phyloP scores from a whole-genome alignment of 2,329 filamentous ascomycete species.

The Sporothrix euskadiensis region DNA sequence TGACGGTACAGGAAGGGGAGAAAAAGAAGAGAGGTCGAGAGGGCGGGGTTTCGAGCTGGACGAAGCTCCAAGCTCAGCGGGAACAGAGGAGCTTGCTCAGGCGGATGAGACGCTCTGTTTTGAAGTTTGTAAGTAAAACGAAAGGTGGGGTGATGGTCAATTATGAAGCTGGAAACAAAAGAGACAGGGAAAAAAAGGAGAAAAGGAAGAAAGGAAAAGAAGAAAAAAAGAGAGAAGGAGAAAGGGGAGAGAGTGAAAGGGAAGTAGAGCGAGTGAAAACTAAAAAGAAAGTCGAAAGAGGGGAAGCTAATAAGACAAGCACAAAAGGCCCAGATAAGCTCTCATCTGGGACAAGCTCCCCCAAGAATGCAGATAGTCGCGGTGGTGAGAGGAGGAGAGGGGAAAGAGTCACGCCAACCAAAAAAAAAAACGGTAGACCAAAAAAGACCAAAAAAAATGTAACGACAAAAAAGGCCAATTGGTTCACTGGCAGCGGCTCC shows the following conservation, averaged over 20 bases:
- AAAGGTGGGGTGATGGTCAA: neutral
- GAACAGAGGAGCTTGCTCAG: slow-evolving; percentile 22
- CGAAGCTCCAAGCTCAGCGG: slow-evolving; percentile 29
- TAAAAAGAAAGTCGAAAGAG: slow-evolving; percentile 22
- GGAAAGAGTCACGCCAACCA: slow-evolving; percentile 17
- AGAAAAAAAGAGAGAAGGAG: neutral
- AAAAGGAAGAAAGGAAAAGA: neutral
- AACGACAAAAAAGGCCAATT: neutral
- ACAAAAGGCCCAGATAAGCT: slow-evolving; percentile 12
- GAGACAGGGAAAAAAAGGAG: neutral
- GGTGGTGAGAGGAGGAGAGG: neutral
- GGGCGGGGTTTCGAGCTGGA: slow-evolving; percentile 17
- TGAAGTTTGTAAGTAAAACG: neutral
- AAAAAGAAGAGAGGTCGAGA: neutral
- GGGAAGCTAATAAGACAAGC: slow-evolving; percentile 19
- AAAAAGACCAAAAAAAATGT: neutral
- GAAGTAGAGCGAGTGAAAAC: neutral
- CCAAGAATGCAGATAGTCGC: slow-evolving; percentile 19
- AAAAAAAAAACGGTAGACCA: neutral
- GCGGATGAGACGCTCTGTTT: slow-evolving; percentile 15
- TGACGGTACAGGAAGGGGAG: neutral
- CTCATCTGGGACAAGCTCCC: slow-evolving; percentile 6
- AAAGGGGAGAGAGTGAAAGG: neutral
- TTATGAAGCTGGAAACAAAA: slow-evolving; percentile 3
- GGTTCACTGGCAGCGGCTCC: neutral